Base-by-base conservation (phyloP, 352 stramenopile species). In the Phytopythium kandeliae region DNA sequence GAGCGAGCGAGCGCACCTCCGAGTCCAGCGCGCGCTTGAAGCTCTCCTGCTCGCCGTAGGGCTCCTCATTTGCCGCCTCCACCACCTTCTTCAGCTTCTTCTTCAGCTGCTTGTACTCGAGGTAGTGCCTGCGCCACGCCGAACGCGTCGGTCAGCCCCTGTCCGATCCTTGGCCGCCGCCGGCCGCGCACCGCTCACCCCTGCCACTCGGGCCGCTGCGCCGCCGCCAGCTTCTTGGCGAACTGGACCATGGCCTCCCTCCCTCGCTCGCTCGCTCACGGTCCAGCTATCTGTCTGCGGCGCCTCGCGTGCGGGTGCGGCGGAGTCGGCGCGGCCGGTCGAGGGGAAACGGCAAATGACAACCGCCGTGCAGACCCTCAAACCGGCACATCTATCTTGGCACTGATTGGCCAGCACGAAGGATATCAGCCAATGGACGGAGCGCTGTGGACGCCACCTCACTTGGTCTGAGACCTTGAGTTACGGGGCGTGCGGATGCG, bases 91-190 rank as follows among this genome's bases (percentile, higher is more conserved):
- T 89, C 38, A 95, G 68, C 41, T 80, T 75, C 67, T 91, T 93
- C 75, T 95, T 95, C 16, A 95, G 70, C 48, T 93, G 78, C 59
- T 93, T 93, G 80, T 95, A 95, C 71, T 95, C 80, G 34, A 95
- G 65, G 62, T 95, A 95, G 59, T 95, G 85, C 2, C 82, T 91
- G 40, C 44, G 22, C 45, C 21, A 11, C 19, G 54, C 21, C 45
- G 26, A 21, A 15, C 37, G 8, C 1, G 3, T 17, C 11, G 4
- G 45, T 31, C 42, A 30, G 4, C 0, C 25, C 12, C 22, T 24
- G 13, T 6, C 22, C n/a, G 4, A 13, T 17, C 40, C 25, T 30
- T 37, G 6, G 37, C 48, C 49, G 12, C 25, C 11, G 28, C 16
- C 26, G 9, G 3, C 17, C 25, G 46, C 3, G 11, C 19, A 6